Evolutionary conservation across 495 filamentous ascomycete species (phyloP), one percentile per base, ranked within the genome.

Genomic region (Aspergillus taichungensis): DNA sequence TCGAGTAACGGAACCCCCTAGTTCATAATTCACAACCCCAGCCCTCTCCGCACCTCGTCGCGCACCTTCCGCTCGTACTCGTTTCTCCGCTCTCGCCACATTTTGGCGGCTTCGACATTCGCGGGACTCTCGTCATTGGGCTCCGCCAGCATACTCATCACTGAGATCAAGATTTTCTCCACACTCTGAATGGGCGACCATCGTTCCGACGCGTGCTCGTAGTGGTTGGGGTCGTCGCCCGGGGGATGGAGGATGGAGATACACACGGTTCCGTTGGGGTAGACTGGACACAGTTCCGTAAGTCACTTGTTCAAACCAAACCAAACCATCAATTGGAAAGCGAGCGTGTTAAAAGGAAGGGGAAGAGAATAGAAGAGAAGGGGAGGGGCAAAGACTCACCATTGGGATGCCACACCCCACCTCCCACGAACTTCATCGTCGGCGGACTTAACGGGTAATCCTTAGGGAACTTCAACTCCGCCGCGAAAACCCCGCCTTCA

Each of bases 141-240:
- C 70, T 96, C 92, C 2, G 90, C 89, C 44, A 99, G 74, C 92
- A 99, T 97, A 59, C 88, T 94, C 88, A 99, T 99, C 37, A 99
- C 92, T 1, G 79, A 85, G 43, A 97, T 89, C 49, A 99, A 69
- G 44, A 99, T 99, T 78, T 96, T 97, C 75, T 97, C 94, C 52
- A 96, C 89, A 46, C 82, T 88, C 69, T 97, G 92, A 36, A 99
- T 95, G 34, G 92, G 92, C 34, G 80, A 85, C 92, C 92, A 99
- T 39, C 92, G 77, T 72, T 99, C 92, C 13, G 80, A 85, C 14
- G 94, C 94, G 54, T 91, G 85, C 67, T 99, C 92, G 72, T 99
- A 99, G 64, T 97, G 94, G 64, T 94, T 94, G 50, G 92, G 90
- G 66, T 99, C 92, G 62, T 99, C 94, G 52, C 89, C 90, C n/a